A percentile compares a stretch with the other conserved stretches of the same genome.
Evolutionary conservation across 176 grass and related monocot genomes (phyloP).

Genomic region (Dactylis glomerata): DNA sequence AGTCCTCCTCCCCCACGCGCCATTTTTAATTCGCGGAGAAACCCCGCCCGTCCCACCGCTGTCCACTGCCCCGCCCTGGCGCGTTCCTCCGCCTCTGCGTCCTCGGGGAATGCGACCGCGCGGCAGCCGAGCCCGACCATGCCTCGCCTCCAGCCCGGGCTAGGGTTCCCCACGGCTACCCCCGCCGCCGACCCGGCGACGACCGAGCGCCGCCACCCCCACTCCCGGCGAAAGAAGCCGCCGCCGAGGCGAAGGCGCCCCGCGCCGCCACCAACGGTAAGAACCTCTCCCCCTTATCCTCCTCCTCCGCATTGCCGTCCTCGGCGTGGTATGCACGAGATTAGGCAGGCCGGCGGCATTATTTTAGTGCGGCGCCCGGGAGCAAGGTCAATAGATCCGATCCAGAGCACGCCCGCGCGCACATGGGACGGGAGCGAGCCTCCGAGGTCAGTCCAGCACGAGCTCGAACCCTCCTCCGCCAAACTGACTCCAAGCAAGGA

Average conservation of each 20-base stretch:
- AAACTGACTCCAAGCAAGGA: constrained; percentile 25
- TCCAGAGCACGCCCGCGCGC: constrained; percentile 3
- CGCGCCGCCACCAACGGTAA: constrained; percentile 23
- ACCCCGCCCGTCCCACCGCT: not conserved
- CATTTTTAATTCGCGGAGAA: constrained; percentile 26
- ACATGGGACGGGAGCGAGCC: constrained; percentile 7
- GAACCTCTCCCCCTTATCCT: not conserved
- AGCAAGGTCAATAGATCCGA: constrained; percentile 47
- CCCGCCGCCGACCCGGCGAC: not conserved
- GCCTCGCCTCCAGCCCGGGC: constrained; percentile 49
- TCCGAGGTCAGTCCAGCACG: not conserved
- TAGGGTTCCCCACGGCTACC: constrained; percentile 36
- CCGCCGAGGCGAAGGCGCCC: constrained; percentile 33
- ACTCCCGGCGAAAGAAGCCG: constrained; percentile 32
- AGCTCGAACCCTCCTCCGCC: not conserved
- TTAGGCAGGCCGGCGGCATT: constrained; percentile 7
- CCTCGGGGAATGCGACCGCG: constrained; percentile 54
- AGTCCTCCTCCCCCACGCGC: constrained; percentile 26
- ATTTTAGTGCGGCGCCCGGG: not conserved
- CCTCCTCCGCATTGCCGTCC: constrained; percentile 8
- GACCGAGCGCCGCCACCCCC: constrained; percentile 10
- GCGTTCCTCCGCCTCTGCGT: not conserved
- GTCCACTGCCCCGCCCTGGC: not conserved
- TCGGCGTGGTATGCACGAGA: not conserved
- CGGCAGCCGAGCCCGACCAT: constrained; percentile 31